These are phyloP conservation scores for Galium porrigens DNA, from an alignment of 305 asterid species.

Conservation along the genomic window DNA sequence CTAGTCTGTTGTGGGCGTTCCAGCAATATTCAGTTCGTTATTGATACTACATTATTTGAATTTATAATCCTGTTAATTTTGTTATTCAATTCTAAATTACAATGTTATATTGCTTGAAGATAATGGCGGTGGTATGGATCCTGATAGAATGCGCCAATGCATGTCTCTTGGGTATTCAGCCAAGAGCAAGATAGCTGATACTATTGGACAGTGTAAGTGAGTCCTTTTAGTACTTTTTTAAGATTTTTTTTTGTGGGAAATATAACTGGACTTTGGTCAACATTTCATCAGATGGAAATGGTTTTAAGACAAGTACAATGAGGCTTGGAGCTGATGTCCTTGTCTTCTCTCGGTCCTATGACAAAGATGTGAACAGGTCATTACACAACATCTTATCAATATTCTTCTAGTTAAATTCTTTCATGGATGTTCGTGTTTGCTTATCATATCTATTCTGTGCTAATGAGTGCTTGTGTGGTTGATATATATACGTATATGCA, in stretches of 20 bases:
- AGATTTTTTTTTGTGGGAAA: not conserved
- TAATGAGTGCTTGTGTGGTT: not conserved
- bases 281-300: conserved; percentile 69
- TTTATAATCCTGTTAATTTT: not conserved
- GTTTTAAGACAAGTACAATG: conserved; percentile 96
- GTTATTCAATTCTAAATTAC: not conserved
- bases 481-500: not conserved
- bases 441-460: not conserved
- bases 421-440: not conserved
- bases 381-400: conserved; percentile 6
- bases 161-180: conserved; percentile 94
- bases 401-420: conserved; percentile 5
- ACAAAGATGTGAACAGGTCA: conserved; percentile 45
- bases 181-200: conserved; percentile 62
- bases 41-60: not conserved
- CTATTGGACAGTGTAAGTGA: conserved; percentile 81
- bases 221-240: not conserved
- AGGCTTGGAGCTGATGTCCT: conserved; percentile 99
- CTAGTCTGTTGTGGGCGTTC: not conserved
- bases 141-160: conserved; percentile 80
- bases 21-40: not conserved
- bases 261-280: not conserved
- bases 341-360: conserved; percentile 61
- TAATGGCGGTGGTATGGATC: conserved; percentile 94
- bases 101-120: conserved; percentile 25